Evolutionary conservation across 805 yeast genomes (phyloP).

Genomic region (Metschnikowia cerradonensis): DNA sequence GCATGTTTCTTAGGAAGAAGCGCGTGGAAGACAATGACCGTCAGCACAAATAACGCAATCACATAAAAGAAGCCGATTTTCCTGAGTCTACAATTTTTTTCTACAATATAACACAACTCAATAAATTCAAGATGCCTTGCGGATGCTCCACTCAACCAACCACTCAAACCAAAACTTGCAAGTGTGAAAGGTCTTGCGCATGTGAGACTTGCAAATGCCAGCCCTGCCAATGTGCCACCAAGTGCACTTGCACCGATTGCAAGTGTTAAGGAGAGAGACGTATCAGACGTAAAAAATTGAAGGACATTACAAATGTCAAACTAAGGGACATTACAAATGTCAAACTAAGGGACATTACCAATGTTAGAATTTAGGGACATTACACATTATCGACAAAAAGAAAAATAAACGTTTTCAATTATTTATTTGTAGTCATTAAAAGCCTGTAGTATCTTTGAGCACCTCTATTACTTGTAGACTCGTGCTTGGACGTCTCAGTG

Average conservation of each 20-base stretch:
- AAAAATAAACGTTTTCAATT: too few relatives aligned
- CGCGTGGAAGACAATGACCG: not conserved
- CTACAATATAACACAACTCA: not conserved
- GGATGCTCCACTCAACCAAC: constrained; percentile 3
- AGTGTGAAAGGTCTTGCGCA: constrained; percentile 4
- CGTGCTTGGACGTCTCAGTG: not conserved
- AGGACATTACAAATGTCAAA: not conserved
- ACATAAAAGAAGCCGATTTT: not conserved
- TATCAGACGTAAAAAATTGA: not conserved
- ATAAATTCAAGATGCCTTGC: constrained; percentile 4
- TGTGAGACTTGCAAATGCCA: constrained; percentile 9
- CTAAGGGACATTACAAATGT: not conserved
- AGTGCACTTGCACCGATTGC: constrained; percentile 7
- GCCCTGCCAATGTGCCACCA: constrained; percentile 7
- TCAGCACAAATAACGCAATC: constrained; percentile 6
- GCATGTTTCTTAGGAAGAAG: not conserved
- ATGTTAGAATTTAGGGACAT: too few relatives aligned
- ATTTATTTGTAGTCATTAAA: not conserved
- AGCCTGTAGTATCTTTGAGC: not conserved
- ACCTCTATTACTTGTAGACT: not conserved
- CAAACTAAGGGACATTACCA: not conserved
- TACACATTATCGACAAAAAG: too few relatives aligned
- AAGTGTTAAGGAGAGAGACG: not conserved
- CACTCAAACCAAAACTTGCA: not conserved
- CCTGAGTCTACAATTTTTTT: not conserved